Base-by-base conservation (phyloP, 306 rosid genomes). In the Spatholobus suberectus region DNA sequence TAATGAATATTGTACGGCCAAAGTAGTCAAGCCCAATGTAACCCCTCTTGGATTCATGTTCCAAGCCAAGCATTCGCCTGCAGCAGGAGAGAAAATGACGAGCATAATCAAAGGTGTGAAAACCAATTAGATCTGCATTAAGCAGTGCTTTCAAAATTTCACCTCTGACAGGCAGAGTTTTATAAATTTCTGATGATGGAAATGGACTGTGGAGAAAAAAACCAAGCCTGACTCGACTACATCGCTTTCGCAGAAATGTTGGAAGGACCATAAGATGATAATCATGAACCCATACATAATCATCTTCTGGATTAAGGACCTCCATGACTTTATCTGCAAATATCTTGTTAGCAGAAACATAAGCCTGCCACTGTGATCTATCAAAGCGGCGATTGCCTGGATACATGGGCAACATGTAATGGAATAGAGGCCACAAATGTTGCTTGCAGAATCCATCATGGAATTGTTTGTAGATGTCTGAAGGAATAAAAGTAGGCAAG, bases 231-330 rank as follows among this genome's bases (percentile, higher is more conserved):
- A 93, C 87, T 52, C 93, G 85, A 37, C 49, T 80, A 68, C 57
- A 87, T 43, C 87, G 88, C 82, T 87, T 91, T 29, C 98, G 83
- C 75, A 95, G 81, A 85, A 95, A 91, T 17, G 98, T 90, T 23
- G 98, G 98, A 66, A 95, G 95, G 80, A 93, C 90, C 98, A 93
- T 91, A n/a, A 95, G 97, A 83, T 95, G 98, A 69, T 90, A 95
- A 70, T 95, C 98, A 83, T 95, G 97, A 86, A 95, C 85, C 98
- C 98, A 95, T 7, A 95, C 97, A 84, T 46, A 92, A 71, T 95
- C 98, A 35, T 86, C 81, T 86, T 86, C 95, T 0, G 92, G 88
- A 88, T 89, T 93, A 51, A 90, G 79, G 68, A 91, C 91, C 92
- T 93, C 97, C 91, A 89, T 85, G 26, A 93, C 92, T 87, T 86